Conservation (phyloP, 2,329 filamentous ascomycete species). For the Colletotrichum lini region DNA sequence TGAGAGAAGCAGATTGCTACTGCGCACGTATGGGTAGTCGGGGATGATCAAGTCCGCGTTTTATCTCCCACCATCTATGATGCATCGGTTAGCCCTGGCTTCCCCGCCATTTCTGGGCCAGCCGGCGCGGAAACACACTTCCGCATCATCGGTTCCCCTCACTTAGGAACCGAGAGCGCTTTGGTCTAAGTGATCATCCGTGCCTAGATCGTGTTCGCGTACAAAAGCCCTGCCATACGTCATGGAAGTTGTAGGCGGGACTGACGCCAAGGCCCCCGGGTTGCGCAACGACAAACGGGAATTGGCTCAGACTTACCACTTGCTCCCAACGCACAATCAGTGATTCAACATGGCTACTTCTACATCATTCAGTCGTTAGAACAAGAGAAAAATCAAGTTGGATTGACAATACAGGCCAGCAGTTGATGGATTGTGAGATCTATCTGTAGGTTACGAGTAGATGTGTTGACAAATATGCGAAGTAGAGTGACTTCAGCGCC, state of each 20-base stretch:
- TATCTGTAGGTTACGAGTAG: too few species aligned
- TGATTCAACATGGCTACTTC: too few species aligned
- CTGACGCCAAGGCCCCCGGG: neutral
- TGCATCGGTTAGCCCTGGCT: neutral
- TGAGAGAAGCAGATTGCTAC: neutral
- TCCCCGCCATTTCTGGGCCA: neutral
- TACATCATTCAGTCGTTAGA: too few species aligned
- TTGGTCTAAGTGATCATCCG: neutral
- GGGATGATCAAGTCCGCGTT: neutral
- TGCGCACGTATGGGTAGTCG: neutral
- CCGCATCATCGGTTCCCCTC: neutral
- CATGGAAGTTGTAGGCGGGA: neutral
- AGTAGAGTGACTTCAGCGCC: too few species aligned
- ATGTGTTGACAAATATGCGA: too few species aligned
- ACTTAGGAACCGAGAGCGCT: neutral
- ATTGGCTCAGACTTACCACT: too few species aligned
- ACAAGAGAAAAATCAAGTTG: too few species aligned
- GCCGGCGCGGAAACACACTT: neutral
- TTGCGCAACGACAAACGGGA: neutral
- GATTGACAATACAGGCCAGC: too few species aligned
- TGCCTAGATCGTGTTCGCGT: neutral
- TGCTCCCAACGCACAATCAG: too few species aligned
- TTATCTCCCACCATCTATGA: neutral
- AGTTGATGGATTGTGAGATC: too few species aligned
- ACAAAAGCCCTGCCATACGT: neutral